These are phyloP conservation scores for Colletotrichum cuscutae DNA, from an alignment of 2,329 filamentous ascomycete species.

Conservation along the genomic window DNA sequence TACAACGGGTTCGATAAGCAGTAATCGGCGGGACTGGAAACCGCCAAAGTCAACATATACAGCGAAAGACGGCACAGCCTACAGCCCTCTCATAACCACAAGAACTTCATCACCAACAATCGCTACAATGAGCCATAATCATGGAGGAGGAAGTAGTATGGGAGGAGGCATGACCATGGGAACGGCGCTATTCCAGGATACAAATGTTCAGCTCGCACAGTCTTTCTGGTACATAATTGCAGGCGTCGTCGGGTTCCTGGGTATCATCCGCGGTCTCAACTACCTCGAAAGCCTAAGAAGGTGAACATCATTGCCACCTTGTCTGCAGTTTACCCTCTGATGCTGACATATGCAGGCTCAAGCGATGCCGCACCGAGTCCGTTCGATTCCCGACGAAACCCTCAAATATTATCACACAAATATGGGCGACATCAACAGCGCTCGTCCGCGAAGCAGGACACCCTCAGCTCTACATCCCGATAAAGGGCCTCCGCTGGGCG, in stretches of 20 bases:
- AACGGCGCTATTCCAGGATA: slow-evolving; percentile 52
- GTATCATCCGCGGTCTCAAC: slow-evolving; percentile 55
- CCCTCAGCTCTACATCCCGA: slow-evolving; percentile 62
- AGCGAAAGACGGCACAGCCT: not conserved
- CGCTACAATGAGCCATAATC: slow-evolving; percentile 36
- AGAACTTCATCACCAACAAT: not conserved
- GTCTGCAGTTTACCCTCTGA: not conserved
- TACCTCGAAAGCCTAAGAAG: slow-evolving; percentile 52
- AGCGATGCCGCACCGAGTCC: slow-evolving; percentile 54
- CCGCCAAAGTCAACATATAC: not conserved
- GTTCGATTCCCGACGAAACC: slow-evolving; percentile 64
- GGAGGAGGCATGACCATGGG: slow-evolving; percentile 41
- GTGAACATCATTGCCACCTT: slow-evolving; percentile 44
- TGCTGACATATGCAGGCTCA: slow-evolving; percentile 51
- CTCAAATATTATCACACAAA: slow-evolving; percentile 54
- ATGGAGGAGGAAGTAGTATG: slow-evolving; percentile 18
- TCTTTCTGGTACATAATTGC: slow-evolving; percentile 70
- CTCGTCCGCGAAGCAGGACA: slow-evolving; percentile 66
- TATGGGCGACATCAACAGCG: slow-evolving; percentile 69
- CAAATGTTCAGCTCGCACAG: slow-evolving; percentile 62
- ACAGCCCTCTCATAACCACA: not conserved
- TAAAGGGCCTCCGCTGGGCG: slow-evolving; percentile 61
- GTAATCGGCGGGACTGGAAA: not conserved
- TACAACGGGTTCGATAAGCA: not conserved
- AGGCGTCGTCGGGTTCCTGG: slow-evolving; percentile 55